phyloP scores from a whole-genome alignment of 345 rosid genomes.

The Angophora floribunda region DNA sequence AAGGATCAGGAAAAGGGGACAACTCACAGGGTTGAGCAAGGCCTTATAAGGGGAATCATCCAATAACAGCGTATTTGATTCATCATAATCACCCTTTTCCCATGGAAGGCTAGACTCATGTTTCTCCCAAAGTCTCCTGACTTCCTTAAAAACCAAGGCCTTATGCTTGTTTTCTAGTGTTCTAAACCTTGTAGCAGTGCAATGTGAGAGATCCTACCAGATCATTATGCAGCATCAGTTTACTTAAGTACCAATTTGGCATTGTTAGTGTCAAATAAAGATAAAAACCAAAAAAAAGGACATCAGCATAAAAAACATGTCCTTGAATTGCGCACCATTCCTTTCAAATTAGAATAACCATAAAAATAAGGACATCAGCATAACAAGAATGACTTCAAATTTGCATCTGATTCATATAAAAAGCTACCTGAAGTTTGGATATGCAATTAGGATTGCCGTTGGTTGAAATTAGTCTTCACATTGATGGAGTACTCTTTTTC shows the following conservation, averaged over 20 bases:
- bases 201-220: slow-evolving; percentile 58
- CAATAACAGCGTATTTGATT: slow-evolving; percentile 69
- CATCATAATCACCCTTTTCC: slow-evolving; percentile 50
- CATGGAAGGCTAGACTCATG: slow-evolving; percentile 53
- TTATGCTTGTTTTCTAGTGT: slow-evolving; percentile 68
- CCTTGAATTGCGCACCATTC: background rate
- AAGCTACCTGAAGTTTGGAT: background rate
- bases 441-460: background rate
- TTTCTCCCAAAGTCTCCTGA: slow-evolving; percentile 66
- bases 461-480: background rate
- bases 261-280: background rate
- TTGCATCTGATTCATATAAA: background rate
- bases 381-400: background rate
- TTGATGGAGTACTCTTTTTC: background rate
- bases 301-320: background rate
- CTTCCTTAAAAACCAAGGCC: slow-evolving; percentile 63
- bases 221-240: background rate
- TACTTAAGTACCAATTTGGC: background rate
- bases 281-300: background rate
- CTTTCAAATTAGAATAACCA: background rate
- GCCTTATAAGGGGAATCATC: slow-evolving; percentile 96
- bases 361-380: background rate
- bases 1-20: background rate
- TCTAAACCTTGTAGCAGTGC: slow-evolving; percentile 38
- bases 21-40: slow-evolving; percentile 88